These are phyloP conservation scores for Leccinum sublutescens DNA, from an alignment of 768 basidiomycete genomes.

Conservation along the genomic window DNA sequence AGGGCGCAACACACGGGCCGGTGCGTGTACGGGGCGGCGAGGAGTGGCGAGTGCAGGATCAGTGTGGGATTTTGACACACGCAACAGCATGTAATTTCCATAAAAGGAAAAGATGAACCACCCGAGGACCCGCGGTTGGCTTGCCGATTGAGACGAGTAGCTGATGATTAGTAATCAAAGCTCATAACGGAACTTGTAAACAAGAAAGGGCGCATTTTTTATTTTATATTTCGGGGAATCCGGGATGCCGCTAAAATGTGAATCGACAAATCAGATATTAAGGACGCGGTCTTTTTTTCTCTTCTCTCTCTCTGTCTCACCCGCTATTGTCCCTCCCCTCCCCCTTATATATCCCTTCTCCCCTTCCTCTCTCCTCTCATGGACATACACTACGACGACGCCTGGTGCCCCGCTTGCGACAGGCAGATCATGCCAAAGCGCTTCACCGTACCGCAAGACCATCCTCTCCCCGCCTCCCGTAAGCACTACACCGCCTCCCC, in stretches of 20 bases:
- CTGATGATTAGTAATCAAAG: conserved; percentile 25
- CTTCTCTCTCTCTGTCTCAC: conserved; percentile 27
- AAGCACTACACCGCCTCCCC: conserved; percentile 2
- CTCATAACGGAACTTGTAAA: conserved; percentile 34
- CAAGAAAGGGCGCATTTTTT: conserved; percentile 17
- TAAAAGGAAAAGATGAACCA: conserved; percentile 7
- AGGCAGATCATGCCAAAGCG: conserved; percentile 81
- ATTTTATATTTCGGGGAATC: conserved; percentile 20
- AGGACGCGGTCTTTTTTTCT: conserved; percentile 31
- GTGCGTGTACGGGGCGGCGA: conserved; percentile 11
- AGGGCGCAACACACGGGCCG: conserved; percentile 17
- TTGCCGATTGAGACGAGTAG: conserved; percentile 26
- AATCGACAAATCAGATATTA: conserved; percentile 41
- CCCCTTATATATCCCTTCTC: conserved; percentile 12
- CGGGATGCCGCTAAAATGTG: conserved; percentile 31
- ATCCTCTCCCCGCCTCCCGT: conserved; percentile 36
- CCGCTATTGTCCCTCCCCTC: conserved; percentile 3
- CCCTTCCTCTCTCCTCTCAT: conserved; percentile 13
- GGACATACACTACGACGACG: conserved; percentile 54
- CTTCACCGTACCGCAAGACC: conserved; percentile 43
- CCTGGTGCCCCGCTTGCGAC: conserved; percentile 82
- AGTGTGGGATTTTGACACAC: conserved; percentile 19
- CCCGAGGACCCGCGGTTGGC: conserved; percentile 36
- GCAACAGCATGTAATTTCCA: conserved; percentile 27
- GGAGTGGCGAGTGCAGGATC: conserved; percentile 27